Percentiles rank a stretch among this genome's conserved stretches.
Conservation (phyloP, 2,329 filamentous ascomycete genomes). For the Harringtonia lauricola region DNA sequence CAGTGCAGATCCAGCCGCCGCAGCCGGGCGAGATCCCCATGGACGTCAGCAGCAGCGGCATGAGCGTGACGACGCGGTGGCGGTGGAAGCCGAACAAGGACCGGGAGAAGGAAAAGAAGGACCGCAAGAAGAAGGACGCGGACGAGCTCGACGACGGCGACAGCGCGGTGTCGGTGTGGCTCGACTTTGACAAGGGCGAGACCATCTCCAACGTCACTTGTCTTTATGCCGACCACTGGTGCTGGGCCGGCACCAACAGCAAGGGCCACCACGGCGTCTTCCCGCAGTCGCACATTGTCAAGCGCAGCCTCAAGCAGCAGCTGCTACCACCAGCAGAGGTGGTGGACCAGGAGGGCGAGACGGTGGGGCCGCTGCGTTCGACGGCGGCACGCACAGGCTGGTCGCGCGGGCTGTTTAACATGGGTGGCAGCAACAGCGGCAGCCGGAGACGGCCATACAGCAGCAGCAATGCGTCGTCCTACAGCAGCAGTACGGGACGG, state of each 20-base stretch:
- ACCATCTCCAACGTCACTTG: conserved; percentile 52
- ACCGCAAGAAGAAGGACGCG: not conserved
- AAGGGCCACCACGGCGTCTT: conserved; percentile 24
- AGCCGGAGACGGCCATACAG: conserved; percentile 5
- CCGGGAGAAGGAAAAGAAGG: not conserved
- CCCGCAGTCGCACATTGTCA: conserved; percentile 15
- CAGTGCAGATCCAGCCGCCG: conserved; percentile 36
- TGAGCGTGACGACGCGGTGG: conserved; percentile 40
- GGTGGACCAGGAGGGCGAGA: not conserved
- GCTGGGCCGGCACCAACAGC: conserved; percentile 23
- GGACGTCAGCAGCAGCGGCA: conserved; percentile 31
- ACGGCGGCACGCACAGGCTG: conserved; percentile 7
- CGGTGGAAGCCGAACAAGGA: conserved; percentile 30
- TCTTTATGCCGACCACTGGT: conserved; percentile 22
- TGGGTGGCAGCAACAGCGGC: conserved; percentile 1
- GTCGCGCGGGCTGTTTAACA: conserved; percentile 9
- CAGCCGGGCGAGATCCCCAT: conserved; percentile 33
- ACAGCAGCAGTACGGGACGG: conserved; percentile 10
- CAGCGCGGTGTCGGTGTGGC: conserved; percentile 33
- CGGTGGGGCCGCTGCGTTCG: no score
- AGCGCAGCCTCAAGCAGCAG: conserved; percentile 11
- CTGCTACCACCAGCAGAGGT: conserved; percentile 2
- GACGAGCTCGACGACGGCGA: not conserved
- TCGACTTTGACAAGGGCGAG: conserved; percentile 56
- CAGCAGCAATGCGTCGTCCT: conserved; percentile 8